These are phyloP conservation scores for Pittosporum tobira DNA, from an alignment of 129 eudicot species.

Conservation along the genomic window DNA sequence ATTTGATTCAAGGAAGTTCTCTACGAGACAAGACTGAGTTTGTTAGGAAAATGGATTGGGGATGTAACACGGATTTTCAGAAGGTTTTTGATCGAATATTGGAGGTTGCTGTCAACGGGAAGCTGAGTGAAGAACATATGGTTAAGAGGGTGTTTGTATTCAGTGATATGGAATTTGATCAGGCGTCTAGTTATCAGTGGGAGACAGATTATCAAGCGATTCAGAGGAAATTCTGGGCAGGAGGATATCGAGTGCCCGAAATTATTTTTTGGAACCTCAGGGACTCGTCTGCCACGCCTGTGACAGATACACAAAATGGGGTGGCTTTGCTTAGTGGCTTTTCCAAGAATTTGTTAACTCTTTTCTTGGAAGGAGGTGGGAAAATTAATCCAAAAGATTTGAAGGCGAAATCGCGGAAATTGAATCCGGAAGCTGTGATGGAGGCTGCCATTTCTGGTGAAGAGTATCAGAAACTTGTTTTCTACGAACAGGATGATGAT, in stretches of 20 bases:
- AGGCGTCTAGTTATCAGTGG: constrained; percentile 35
- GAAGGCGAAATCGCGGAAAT: constrained; percentile 18
- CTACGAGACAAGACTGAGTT: not conserved
- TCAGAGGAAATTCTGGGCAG: constrained; percentile 28
- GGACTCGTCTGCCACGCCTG: constrained; percentile 35
- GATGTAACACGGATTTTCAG: not conserved
- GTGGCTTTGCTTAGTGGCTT: constrained; percentile 50
- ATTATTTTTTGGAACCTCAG: constrained; percentile 69
- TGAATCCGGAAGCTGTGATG: constrained; percentile 41
- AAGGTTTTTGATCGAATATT: constrained; percentile 27
- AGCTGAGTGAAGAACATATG: constrained; percentile 39
- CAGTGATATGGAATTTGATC: constrained; percentile 55
- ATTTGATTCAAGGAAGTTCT: not conserved
- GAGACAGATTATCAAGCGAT: constrained; percentile 55
- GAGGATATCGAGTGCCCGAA: constrained; percentile 47
- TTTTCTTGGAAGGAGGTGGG: constrained; percentile 43
- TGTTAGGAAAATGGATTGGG: not conserved
- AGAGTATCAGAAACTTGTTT: constrained; percentile 46
- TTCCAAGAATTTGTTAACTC: constrained; percentile 44
- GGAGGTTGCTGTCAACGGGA: constrained; percentile 33
- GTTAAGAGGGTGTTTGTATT: constrained; percentile 56
- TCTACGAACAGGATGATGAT: too few species aligned
- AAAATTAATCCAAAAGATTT: constrained; percentile 28
- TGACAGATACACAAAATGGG: constrained; percentile 27
- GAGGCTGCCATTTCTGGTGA: constrained; percentile 44